Evolutionary conservation across 768 basidiomycete species (phyloP), one percentile per base, ranked within the genome.

Genomic region (Boletus huronensis): DNA sequence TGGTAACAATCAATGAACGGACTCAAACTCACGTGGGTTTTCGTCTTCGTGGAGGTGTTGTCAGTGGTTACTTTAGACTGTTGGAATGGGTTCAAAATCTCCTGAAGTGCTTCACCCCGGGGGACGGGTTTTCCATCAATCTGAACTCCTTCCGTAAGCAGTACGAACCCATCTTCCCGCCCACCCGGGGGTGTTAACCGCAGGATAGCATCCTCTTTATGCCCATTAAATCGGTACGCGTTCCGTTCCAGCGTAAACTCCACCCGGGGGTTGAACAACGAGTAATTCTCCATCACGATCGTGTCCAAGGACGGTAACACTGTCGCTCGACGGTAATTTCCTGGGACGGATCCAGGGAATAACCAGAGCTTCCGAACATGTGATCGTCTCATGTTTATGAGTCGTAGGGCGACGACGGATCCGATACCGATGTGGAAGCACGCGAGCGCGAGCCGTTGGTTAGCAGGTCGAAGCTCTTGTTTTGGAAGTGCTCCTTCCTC

Each of bases 351-450:
- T 13, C 46, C 53, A 4, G 68, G 70, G 47, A 68, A 61, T 6
- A 70, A 16, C 70, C 70, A 70, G 48, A 72, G 54, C 35, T 64
- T 72, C 19, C 66, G 63, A n/a, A 64, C 67, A 1, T 70, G 60
- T 14, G 64, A 50, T 2, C 66, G 71, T 47, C 66, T 63, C 32
- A 61, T 48, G 46, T 58, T 65, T 23, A 70, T 50, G 35, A 72
- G 53, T 21, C 60, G 53, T 21, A 69, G 57, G 19, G 70, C 70
- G 32, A 68, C 58, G 46, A 61, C 52, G n/a, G 62, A 64, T 35
- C 69, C 69, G 35, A 72, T 34, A 6, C 59, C 69, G 13, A 70
- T 23, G 45, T 72, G 66, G 48, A 70, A 54, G 16, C 57, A 56
- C 7, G 65, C 60, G 48, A 70, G 56, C 17, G 66, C 67, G 42